Evolutionary conservation across 208 protist species (phyloP).

Genomic region (Trypanosoma vivax): DNA sequence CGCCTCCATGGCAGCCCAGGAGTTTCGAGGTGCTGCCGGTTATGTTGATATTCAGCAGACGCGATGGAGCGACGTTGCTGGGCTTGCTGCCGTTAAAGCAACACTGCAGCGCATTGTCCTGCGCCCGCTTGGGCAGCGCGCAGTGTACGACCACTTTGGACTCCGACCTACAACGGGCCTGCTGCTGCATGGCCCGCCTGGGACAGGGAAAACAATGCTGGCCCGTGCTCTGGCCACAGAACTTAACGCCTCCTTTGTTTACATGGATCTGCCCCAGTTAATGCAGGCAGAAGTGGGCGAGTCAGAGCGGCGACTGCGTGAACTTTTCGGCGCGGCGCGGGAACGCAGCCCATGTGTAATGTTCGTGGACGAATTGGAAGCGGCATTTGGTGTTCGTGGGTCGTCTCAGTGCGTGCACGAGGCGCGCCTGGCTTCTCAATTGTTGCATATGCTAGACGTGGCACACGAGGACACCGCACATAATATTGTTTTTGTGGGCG

Average conservation of each 20-base stretch:
- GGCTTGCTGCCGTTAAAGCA: constrained; percentile 50
- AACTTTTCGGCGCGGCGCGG: constrained; percentile 76
- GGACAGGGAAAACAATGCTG: constrained; percentile 91
- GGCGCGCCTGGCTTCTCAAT: constrained; percentile 53
- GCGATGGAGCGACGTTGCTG: constrained; percentile 72
- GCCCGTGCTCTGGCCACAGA: constrained; percentile 89
- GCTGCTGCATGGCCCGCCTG: constrained; percentile 85
- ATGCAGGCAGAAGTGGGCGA: constrained; percentile 89
- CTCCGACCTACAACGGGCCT: constrained; percentile 86
- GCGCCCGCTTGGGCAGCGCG: constrained; percentile 24
- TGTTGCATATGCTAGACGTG: constrained; percentile 64
- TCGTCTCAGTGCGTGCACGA: background rate
- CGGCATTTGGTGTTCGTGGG: constrained; percentile 52
- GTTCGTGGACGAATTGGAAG: constrained; percentile 95
- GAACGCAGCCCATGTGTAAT: constrained; percentile 78
- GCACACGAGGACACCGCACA: constrained; percentile 54
- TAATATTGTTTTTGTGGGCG: constrained; percentile 70
- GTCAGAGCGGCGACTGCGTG: constrained; percentile 75
- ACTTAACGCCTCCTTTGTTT: constrained; percentile 86
- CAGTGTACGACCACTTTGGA: constrained; percentile 24
- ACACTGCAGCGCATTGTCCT: constrained; percentile 41
- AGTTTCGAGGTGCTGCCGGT: constrained; percentile 44
- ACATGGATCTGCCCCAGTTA: constrained; percentile 78
- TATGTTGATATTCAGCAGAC: constrained; percentile 73
- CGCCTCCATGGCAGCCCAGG: constrained; percentile 32